Evolutionary conservation across 148 eudicot genomes (phyloP), one percentile per base, ranked within the genome.

Genomic region (Pharnaceum exiguum): DNA sequence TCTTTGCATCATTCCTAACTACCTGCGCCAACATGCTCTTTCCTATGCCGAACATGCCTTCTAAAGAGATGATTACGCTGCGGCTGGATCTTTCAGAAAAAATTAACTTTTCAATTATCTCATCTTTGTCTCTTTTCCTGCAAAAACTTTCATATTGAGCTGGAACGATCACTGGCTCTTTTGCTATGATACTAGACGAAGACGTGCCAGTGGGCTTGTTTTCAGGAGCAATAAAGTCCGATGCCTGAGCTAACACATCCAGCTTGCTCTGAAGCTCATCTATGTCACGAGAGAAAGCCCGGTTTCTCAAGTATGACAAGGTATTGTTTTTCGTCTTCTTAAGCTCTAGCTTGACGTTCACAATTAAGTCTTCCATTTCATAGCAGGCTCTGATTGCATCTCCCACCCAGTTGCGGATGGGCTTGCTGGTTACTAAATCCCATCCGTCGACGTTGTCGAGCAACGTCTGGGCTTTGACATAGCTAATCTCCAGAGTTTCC

Each of bases 41-140:
- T 2, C 62, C 69, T n/a, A 65, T 19, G 16, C 69, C 62, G 6
- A 65, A 65, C 69, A 65, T 55, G 37, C 62, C 69, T 27, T 36
- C 36, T 35, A 65, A 55, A 10, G 48, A 2, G 9, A 65, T 35
- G 12, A 43, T 35, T 26, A 3, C 42, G 31, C 55, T 29, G 17
- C 29, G 11, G 25, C 40, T 32, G 12, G 51, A 37, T 29, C 45
- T 46, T 18, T 21, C 18, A 1, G 55, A 5, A 36, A 18, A 30
- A 18, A 55, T 9, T 2, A 65, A 18, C n/a, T 12, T 11, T 21
- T 13, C 21, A 7, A 65, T 17, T 0, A 55, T 65, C 2, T 29
- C 58, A 12, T 65, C 47, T 45, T 55, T 65, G 4, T 35, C 62
- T 4, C 5, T 11, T 16, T 55, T 55, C 26, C 69, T 65, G 18